Conservation (phyloP, 1,284 basidiomycete genomes). For the Pisolithus thermaeus region DNA sequence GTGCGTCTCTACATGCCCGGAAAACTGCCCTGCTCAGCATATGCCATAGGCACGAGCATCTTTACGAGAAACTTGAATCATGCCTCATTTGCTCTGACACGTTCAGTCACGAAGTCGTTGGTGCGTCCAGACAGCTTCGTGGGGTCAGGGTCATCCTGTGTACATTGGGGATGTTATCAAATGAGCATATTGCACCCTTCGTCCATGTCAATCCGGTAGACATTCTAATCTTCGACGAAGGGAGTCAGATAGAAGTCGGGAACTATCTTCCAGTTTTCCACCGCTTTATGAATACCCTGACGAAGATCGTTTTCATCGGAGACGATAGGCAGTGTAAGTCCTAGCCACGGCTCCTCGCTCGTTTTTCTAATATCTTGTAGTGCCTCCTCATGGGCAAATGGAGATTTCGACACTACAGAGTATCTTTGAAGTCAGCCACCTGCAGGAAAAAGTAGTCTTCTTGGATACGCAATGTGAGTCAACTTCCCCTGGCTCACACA, state of each 20-base stretch:
- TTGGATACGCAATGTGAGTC: slow-evolving; percentile 41
- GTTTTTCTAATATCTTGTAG: slow-evolving; percentile 22
- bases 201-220: slow-evolving; percentile 40
- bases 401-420: slow-evolving; percentile 35
- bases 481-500: background rate
- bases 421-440: slow-evolving; percentile 40
- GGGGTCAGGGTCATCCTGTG: no score
- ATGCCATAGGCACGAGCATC: no score
- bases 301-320: slow-evolving; percentile 67
- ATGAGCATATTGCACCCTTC: slow-evolving; percentile 17
- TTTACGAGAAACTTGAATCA: no score
- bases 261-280: slow-evolving; percentile 52
- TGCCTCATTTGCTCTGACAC: no score
- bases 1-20: no score
- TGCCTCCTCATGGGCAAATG: slow-evolving; percentile 45
- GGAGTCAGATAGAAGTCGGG: slow-evolving; percentile 59
- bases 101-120: no score
- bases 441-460: slow-evolving; percentile 29
- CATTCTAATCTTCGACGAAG: slow-evolving; percentile 56
- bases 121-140: no score
- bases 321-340: slow-evolving; percentile 67
- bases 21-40: no score
- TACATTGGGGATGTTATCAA: no score
- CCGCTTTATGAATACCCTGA: slow-evolving; percentile 37
- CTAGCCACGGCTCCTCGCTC: slow-evolving; percentile 5